These are phyloP conservation scores for Areca catechu DNA, from an alignment of 176 grass and related monocot species.

Conservation along the genomic window DNA sequence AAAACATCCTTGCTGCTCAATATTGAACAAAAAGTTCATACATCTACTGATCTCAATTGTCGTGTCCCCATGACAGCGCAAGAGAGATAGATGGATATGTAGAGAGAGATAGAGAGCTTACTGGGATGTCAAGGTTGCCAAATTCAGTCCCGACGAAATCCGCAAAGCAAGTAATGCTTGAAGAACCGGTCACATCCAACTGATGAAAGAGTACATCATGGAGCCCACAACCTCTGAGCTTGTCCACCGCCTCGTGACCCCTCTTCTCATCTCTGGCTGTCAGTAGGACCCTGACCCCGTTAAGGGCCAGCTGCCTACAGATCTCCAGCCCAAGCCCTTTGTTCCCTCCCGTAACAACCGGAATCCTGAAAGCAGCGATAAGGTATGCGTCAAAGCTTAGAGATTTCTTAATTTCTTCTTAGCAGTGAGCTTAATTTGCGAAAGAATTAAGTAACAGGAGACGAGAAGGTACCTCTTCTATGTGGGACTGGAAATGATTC, in stretches of 20 bases:
- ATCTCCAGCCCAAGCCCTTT: conserved; percentile 55
- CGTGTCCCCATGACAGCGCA: too few species aligned
- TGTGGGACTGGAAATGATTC: too few species aligned
- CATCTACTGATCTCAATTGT: too few species aligned
- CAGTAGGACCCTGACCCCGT: conserved; percentile 42
- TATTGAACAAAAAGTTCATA: too few species aligned
- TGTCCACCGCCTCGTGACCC: conserved; percentile 29
- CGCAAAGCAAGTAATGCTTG: conserved; percentile 27
- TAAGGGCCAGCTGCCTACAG: conserved; percentile 35
- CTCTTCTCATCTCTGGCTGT: conserved; percentile 56
- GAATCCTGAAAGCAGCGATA: conserved; percentile 25
- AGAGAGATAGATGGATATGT: too few species aligned
- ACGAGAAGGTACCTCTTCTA: too few species aligned
- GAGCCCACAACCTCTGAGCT: conserved; percentile 23
- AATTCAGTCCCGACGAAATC: conserved; percentile 26
- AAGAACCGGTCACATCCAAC: conserved; percentile 37
- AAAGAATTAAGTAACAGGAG: too few species aligned
- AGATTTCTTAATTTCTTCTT: too few species aligned
- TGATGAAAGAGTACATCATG: conserved; percentile 51
- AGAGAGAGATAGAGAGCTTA: not conserved
- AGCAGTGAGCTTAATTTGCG: too few species aligned
- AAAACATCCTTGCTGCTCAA: too few species aligned
- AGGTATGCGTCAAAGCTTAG: not conserved
- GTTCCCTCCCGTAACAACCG: conserved; percentile 65
- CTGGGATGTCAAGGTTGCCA: conserved; percentile 61